Percentiles rank a stretch among this genome's conserved stretches.
Conservation (phyloP, 2,329 filamentous ascomycete genomes). For the Ceratocystis cubensis region DNA sequence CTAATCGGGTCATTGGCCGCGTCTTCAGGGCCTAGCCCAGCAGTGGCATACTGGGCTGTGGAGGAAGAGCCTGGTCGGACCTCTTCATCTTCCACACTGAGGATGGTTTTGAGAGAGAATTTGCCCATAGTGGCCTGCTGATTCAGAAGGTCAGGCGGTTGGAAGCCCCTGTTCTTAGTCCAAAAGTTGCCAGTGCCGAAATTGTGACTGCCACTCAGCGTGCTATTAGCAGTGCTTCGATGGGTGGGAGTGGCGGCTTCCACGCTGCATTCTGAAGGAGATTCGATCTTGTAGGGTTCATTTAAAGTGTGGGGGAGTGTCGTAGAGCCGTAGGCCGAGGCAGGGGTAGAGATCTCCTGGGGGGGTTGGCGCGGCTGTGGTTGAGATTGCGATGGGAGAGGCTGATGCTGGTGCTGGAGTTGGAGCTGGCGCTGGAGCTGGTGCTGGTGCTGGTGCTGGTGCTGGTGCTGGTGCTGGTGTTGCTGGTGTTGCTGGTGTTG, state of each 20-base stretch:
- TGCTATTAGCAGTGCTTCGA: constrained; percentile 13
- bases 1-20: constrained; percentile 12
- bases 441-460: background rate
- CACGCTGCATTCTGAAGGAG: constrained; percentile 7
- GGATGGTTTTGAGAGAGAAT: constrained; percentile 29
- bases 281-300: constrained; percentile 12
- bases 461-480: background rate
- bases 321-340: background rate
- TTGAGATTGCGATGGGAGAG: background rate
- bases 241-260: background rate
- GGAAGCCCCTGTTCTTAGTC: constrained; percentile 24
- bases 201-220: constrained; percentile 1
- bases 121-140: constrained; percentile 28
- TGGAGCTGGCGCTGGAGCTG: background rate
- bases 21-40: constrained; percentile 4
- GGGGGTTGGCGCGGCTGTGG: background rate
- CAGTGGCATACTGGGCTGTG: background rate
- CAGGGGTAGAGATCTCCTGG: constrained; percentile 7
- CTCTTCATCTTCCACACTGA: constrained; percentile 23
- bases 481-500: background rate
- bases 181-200: constrained; percentile 13
- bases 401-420: background rate
- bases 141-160: constrained; percentile 29
- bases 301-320: constrained; percentile 5
- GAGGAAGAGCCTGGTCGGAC: background rate